Percentiles rank a stretch among this genome's conserved stretches.
phyloP scores from a whole-genome alignment of 163 green algal genomes.

The Scenedesmus sp. region DNA sequence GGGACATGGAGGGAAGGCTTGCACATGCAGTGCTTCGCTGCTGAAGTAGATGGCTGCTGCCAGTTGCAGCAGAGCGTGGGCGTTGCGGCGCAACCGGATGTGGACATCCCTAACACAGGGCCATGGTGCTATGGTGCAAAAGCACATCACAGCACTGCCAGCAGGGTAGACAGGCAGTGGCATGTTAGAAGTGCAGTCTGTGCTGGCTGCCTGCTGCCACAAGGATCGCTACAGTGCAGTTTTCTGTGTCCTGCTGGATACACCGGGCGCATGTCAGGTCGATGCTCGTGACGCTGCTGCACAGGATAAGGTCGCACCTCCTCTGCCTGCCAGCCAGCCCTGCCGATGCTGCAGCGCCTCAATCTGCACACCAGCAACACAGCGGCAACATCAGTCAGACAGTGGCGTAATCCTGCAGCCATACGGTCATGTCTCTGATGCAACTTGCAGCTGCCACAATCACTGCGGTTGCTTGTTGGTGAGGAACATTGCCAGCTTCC shows the following conservation, averaged over 20 bases:
- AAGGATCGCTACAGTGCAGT: neutral
- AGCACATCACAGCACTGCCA: too few relatives aligned
- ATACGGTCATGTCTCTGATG: neutral
- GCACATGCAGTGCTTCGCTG: too few relatives aligned
- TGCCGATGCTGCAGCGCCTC: conserved; percentile 43
- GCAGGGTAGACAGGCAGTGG: too few relatives aligned
- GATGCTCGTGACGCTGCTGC: neutral
- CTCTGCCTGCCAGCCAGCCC: conserved; percentile 28
- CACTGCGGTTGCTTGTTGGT: neutral
- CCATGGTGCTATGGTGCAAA: too few relatives aligned
- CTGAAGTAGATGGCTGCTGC: too few relatives aligned
- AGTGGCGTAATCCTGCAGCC: neutral
- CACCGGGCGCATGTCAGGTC: neutral
- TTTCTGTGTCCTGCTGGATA: neutral
- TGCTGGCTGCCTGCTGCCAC: too few relatives aligned
- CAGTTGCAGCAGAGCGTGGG: too few relatives aligned
- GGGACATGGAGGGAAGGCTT: too few relatives aligned
- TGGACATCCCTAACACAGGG: too few relatives aligned
- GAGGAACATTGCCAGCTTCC: neutral
- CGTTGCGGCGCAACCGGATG: too few relatives aligned
- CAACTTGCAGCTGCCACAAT: neutral
- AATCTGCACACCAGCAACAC: conserved; percentile 13
- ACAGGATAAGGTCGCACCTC: conserved; percentile 4
- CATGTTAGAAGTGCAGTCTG: too few relatives aligned
- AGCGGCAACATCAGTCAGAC: neutral